Base-by-base conservation (phyloP, 2,329 filamentous ascomycete species). In the Tympanopsis confertula region DNA sequence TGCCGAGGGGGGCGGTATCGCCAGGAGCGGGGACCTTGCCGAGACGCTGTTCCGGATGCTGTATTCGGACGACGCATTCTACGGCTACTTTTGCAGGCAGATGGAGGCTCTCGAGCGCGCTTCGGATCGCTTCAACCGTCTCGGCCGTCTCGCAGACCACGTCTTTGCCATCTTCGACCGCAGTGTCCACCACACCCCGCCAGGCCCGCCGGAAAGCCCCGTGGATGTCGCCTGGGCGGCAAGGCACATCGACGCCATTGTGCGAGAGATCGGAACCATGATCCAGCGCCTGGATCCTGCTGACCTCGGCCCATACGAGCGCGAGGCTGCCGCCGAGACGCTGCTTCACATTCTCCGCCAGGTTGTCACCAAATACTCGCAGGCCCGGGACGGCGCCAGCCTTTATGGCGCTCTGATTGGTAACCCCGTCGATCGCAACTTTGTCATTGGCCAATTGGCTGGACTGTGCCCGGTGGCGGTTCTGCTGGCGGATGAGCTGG, bases 31-130 rank as follows among this genome's bases (percentile, higher is more conserved):
- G 36, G 68, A 74, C 41, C 55, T 74, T 1, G 66, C 69, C 43
- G 56, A 58, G 33, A 71, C 69, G 3, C 50, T 76, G 13, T 65
- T 70, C 42, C 65, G 65, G 37, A 70, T 75, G 54, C 57, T 75
- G 13, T 55, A 74, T 17, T 59, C 65, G 42, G 72, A 73, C 45
- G 59, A 70, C 48, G 62, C 66, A 29, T 66, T 75, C 53, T 71
- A 74, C 48, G 56, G 67, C 37, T 67, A 71, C 53, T 68, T 75
- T 41, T 57, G 64, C 35, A 59, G 61, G 13, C 54, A 62, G 5
- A 59, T 67, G 38, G 54, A 55, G n/a, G 57, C 68, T 2, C 51
- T 56, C 35, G 66, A 68, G 40, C 54, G 56, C 18, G 54, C 65
- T 22, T 61, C 61, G 29, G 63, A 69, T 42, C 58, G 58, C 3